Evolutionary conservation across 108 stramenopile species (phyloP).

Genomic region (Skeletonema marinoi): DNA sequence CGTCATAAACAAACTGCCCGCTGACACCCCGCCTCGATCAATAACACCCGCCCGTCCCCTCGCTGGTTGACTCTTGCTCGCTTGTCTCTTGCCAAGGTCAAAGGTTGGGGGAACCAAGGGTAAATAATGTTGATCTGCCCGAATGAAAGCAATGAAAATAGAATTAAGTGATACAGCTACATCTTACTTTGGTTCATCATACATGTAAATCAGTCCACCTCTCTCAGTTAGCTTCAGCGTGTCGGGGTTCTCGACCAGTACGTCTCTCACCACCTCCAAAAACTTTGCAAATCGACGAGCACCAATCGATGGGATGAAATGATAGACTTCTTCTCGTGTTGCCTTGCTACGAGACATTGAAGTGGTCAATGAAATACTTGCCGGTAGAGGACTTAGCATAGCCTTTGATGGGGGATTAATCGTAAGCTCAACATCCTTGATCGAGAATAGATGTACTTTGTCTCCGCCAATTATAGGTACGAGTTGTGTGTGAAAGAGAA

Average conservation of each 20-base stretch:
- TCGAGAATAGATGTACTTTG: slow-evolving; percentile 50
- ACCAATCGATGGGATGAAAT: slow-evolving; percentile 74
- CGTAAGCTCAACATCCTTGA: slow-evolving; percentile 69
- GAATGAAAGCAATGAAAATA: too few species aligned
- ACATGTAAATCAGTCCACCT: slow-evolving; percentile 2
- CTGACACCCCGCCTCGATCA: too few species aligned
- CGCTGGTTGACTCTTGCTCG: too few species aligned
- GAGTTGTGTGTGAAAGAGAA: slow-evolving; percentile 68
- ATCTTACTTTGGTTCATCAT: not conserved
- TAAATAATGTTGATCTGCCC: too few species aligned
- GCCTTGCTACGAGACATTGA: slow-evolving; percentile 29
- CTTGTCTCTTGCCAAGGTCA: too few species aligned
- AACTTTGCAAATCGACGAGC: slow-evolving; percentile 76
- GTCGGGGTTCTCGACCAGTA: slow-evolving; percentile 46
- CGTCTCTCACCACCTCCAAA: slow-evolving; percentile 65
- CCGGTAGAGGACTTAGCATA: slow-evolving; percentile 74
- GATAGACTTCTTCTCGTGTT: slow-evolving; percentile 57
- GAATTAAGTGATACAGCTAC: not conserved
- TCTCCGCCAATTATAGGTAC: slow-evolving; percentile 77
- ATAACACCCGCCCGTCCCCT: too few species aligned
- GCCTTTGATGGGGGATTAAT: slow-evolving; percentile 55
- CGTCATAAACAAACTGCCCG: too few species aligned
- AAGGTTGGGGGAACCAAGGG: too few species aligned
- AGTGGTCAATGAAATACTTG: slow-evolving; percentile 58
- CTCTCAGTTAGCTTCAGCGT: slow-evolving; percentile 38